phyloP scores from a whole-genome alignment of 371 early-diverging fungal genomes.

The Synchytrium microbalum region DNA sequence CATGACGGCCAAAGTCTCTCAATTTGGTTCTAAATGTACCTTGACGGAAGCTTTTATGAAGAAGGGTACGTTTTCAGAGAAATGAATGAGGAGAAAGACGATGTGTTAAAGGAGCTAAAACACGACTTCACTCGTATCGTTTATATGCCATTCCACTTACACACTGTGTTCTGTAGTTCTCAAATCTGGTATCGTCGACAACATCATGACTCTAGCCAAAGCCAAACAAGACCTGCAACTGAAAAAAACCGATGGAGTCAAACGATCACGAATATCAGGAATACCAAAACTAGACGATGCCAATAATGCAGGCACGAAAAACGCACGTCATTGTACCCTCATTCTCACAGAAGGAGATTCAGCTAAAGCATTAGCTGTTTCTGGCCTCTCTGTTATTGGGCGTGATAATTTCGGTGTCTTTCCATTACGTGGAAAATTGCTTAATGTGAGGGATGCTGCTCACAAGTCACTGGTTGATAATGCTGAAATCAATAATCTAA shows the following conservation, averaged over 20 bases:
- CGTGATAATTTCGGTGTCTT: constrained; percentile 92
- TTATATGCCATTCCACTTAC: no score
- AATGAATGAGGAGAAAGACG: no score
- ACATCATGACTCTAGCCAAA: constrained; percentile 43
- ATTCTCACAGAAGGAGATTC: constrained; percentile 98
- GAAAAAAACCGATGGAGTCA: constrained; percentile 81
- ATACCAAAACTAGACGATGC: constrained; percentile 95
- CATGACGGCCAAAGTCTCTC: constrained; percentile 67
- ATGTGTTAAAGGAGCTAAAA: no score
- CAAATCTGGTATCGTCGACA: constrained; percentile 10
- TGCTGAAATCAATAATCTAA: constrained; percentile 76
- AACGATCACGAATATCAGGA: constrained; percentile 57
- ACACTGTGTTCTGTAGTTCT: no score
- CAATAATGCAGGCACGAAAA: constrained; percentile 79
- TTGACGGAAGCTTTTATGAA: constrained; percentile 70
- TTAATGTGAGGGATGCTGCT: constrained; percentile 91
- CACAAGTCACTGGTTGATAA: constrained; percentile 68
- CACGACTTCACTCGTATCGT: no score
- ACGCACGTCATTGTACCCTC: constrained; percentile 75
- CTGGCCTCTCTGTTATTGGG: constrained; percentile 89
- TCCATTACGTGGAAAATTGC: constrained; percentile 92
- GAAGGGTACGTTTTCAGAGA: constrained; percentile 33
- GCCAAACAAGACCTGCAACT: constrained; percentile 72
- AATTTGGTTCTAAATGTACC: constrained; percentile 83
- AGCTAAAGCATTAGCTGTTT: constrained; percentile 88